phyloP scores from a whole-genome alignment of 129 eudicot species.

The Smallanthus sonchifolius region DNA sequence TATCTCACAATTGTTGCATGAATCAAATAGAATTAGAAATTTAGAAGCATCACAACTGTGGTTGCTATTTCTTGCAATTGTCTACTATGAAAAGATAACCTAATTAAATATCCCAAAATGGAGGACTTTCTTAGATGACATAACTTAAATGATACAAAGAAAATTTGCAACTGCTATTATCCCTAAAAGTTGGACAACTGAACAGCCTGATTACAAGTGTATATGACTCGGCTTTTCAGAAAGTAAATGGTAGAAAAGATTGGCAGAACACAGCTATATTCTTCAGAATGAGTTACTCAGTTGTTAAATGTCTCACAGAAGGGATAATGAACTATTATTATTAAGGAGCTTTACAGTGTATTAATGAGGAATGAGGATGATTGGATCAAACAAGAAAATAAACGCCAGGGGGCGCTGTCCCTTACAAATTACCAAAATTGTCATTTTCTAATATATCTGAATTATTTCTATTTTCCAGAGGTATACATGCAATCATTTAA shows the following conservation, averaged over 20 bases:
- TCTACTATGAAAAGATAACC: background rate
- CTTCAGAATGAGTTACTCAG: constrained; percentile 9
- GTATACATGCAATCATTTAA: background rate
- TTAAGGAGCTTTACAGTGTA: background rate
- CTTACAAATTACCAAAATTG: constrained; percentile 9
- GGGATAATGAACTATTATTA: background rate
- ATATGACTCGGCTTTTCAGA: background rate
- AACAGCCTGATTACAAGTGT: background rate
- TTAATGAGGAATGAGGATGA: background rate
- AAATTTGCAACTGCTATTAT: background rate
- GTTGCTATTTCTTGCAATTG: constrained; percentile 4
- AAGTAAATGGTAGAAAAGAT: background rate
- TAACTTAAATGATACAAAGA: background rate
- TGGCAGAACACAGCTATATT: background rate
- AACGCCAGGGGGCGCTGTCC: background rate
- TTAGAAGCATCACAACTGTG: constrained; percentile 4
- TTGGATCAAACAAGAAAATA: background rate
- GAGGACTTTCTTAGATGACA: background rate
- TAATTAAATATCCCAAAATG: background rate
- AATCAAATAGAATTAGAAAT: background rate
- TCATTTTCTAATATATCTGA: constrained; percentile 12
- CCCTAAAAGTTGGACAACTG: constrained; percentile 1
- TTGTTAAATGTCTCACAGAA: background rate
- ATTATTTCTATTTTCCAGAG: background rate
- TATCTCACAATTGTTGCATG: background rate